These are phyloP conservation scores for Juncus effusus DNA, from an alignment of 176 grass and related monocot species.

Conservation along the genomic window DNA sequence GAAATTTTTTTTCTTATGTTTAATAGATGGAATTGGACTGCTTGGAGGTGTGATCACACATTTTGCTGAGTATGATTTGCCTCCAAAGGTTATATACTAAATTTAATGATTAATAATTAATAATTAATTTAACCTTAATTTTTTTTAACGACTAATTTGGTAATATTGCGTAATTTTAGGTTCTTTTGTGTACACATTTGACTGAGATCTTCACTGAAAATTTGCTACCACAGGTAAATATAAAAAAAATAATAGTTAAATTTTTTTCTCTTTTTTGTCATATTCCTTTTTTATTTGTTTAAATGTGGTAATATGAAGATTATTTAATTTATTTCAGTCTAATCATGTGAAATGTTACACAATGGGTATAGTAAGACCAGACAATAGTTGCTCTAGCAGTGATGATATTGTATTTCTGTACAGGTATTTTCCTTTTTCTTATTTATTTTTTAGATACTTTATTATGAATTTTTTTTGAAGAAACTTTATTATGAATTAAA, in stretches of 20 bases:
- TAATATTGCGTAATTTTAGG: slow-evolving; percentile 42
- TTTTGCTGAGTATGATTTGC: slow-evolving; percentile 63
- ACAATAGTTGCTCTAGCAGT: slow-evolving; percentile 38
- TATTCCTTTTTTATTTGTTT: not conserved
- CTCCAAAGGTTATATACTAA: slow-evolving; percentile 66
- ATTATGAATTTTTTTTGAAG: slow-evolving; percentile 2
- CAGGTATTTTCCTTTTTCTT: slow-evolving; percentile 37
- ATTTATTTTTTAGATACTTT: slow-evolving; percentile 23
- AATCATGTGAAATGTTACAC: slow-evolving; percentile 84
- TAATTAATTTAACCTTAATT: slow-evolving; percentile 21
- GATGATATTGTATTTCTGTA: slow-evolving; percentile 90
- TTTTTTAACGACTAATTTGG: slow-evolving; percentile 23
- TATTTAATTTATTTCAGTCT: slow-evolving; percentile 50
- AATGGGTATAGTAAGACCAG: slow-evolving; percentile 89
- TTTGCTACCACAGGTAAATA: slow-evolving; percentile 72
- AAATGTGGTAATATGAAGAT: not conserved
- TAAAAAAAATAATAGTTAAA: slow-evolving; percentile 13
- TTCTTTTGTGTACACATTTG: slow-evolving; percentile 95
- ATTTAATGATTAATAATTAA: slow-evolving; percentile 12
- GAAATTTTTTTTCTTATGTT: slow-evolving; percentile 16
- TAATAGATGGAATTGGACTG: slow-evolving; percentile 91
- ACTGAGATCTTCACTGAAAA: slow-evolving; percentile 69
- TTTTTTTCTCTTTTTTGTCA: slow-evolving; percentile 19
- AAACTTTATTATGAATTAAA: slow-evolving; percentile 20
- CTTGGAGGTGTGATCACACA: slow-evolving; percentile 81